Percentiles rank a stretch among this genome's conserved stretches.
phyloP scores from a whole-genome alignment of 2,329 filamentous ascomycete genomes.

The Fusarium begoniae region DNA sequence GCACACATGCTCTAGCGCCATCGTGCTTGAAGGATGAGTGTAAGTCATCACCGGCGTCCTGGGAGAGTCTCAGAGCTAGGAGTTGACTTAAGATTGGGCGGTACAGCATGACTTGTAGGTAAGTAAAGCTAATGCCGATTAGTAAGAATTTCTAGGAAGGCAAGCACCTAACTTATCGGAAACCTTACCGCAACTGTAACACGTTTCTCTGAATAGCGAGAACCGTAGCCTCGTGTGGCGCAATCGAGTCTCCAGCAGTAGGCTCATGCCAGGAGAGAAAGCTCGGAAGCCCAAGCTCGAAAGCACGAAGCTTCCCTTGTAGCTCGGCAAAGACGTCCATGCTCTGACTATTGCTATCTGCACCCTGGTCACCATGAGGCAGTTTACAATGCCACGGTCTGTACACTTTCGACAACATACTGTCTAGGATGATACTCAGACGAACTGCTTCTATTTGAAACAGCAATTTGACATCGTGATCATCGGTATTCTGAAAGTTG shows the following conservation, averaged over 20 bases:
- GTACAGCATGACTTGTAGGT: not conserved
- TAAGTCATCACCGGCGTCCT: not conserved
- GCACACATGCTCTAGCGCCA: not conserved
- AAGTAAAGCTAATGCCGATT: not conserved
- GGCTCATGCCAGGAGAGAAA: not conserved
- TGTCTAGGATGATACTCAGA: not conserved
- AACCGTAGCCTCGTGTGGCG: rapidly evolving
- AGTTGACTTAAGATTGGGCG: not conserved
- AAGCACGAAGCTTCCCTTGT: not conserved
- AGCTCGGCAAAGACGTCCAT: not conserved
- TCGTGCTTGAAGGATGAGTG: not conserved
- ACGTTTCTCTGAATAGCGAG: not conserved
- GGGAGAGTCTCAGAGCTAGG: not conserved
- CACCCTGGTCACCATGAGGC: not conserved
- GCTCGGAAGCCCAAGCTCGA: not conserved
- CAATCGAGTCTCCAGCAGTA: not conserved
- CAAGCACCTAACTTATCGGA: not conserved
- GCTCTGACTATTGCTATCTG: not conserved
- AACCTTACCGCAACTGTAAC: not conserved
- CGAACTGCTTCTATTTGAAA: not conserved
- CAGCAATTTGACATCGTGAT: not conserved
- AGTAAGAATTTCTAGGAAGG: too few species aligned
- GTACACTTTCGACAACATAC: not conserved
- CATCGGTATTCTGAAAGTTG: rapidly evolving
- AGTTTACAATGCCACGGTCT: not conserved